phyloP scores from a whole-genome alignment of 495 filamentous ascomycete species.

The Penicillium silybi region DNA sequence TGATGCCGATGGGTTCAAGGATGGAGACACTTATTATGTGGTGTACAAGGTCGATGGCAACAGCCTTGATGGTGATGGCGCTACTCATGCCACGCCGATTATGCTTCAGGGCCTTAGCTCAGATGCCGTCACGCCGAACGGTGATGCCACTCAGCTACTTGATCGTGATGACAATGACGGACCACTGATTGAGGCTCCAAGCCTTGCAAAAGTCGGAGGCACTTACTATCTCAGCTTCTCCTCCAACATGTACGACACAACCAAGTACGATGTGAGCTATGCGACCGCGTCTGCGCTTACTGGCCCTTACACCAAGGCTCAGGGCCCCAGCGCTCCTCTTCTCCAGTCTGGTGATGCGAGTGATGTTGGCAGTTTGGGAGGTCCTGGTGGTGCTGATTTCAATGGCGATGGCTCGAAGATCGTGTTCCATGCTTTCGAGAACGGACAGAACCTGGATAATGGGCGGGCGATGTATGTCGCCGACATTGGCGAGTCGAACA shows the following conservation, averaged over 20 bases:
- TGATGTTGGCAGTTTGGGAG: conserved; percentile 29
- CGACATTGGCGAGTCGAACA: conserved; percentile 6
- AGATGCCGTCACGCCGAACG: conserved; percentile 47
- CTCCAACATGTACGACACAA: conserved; percentile 46
- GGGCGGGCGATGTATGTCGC: conserved; percentile 19
- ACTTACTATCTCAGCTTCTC: conserved; percentile 58
- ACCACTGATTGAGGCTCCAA: conserved; percentile 54
- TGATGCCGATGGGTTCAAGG: conserved; percentile 34
- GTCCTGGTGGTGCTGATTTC: conserved; percentile 48
- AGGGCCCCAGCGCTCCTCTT: conserved; percentile 27
- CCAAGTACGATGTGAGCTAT: conserved; percentile 50
- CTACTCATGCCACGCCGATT: conserved; percentile 46
- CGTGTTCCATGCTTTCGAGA: conserved; percentile 41
- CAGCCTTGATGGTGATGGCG: conserved; percentile 46
- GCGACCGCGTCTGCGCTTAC: conserved; percentile 39
- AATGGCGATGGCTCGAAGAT: conserved; percentile 34
- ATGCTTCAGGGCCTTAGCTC: conserved; percentile 49
- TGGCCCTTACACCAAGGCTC: conserved; percentile 42
- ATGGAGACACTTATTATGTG: conserved; percentile 31
- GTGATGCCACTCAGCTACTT: conserved; percentile 41
- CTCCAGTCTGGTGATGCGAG: conserved; percentile 37
- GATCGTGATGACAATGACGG: conserved; percentile 48
- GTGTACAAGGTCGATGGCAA: conserved; percentile 57
- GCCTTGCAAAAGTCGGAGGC: conserved; percentile 41
- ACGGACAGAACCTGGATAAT: conserved; percentile 15